Evolutionary conservation across 306 rosid genomes (phyloP).

Genomic region (Cucurbita maxima): DNA sequence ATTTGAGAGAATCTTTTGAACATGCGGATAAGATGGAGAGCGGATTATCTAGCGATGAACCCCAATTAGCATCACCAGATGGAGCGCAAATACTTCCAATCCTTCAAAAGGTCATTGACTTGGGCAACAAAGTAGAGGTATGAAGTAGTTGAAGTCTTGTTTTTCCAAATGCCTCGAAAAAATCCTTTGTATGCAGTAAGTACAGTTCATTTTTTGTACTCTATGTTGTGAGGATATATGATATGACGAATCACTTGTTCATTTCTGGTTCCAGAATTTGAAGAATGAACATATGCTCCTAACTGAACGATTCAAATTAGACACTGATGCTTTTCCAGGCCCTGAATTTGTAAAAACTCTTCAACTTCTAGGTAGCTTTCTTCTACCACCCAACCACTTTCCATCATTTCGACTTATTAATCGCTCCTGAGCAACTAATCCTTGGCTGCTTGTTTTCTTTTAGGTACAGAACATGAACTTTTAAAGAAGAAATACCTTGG

Average conservation of each 20-base stretch:
- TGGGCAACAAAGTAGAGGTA: constrained; percentile 61
- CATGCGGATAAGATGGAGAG: constrained; percentile 25
- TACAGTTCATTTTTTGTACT: neutral
- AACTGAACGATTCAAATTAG: constrained; percentile 39
- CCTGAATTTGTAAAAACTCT: constrained; percentile 41
- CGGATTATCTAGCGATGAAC: constrained; percentile 33
- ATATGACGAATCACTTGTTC: neutral
- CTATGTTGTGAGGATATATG: neutral
- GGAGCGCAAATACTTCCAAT: constrained; percentile 65
- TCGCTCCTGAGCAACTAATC: neutral
- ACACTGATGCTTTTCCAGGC: constrained; percentile 42
- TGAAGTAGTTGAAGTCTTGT: neutral
- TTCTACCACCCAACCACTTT: neutral
- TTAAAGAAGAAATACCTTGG: constrained; percentile 54
- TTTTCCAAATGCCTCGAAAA: neutral
- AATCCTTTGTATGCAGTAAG: neutral
- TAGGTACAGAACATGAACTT: constrained; percentile 63
- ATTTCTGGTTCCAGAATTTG: constrained; percentile 38
- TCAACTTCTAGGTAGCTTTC: constrained; percentile 48
- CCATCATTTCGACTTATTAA: neutral
- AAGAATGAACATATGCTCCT: constrained; percentile 45
- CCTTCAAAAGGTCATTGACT: constrained; percentile 44
- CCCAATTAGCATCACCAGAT: constrained; percentile 40
- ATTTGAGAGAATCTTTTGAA: constrained; percentile 17
- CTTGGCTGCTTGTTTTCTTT: constrained; percentile 8